These are phyloP conservation scores for Nitzschia sp. DNA, from an alignment of 108 stramenopile genomes.

Conservation along the genomic window DNA sequence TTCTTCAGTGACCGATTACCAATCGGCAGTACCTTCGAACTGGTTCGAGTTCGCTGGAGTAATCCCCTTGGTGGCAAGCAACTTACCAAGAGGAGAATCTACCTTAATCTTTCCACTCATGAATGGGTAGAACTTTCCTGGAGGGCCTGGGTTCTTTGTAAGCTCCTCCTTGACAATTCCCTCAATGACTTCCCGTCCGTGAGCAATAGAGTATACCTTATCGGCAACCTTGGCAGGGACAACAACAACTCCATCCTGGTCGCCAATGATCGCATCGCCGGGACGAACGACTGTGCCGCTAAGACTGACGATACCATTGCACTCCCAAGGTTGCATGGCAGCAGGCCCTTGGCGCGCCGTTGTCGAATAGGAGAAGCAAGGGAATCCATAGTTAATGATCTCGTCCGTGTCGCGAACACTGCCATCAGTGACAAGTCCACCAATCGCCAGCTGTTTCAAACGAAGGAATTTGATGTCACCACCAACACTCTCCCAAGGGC, in stretches of 20 bases:
- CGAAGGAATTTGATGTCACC: constrained; percentile 92
- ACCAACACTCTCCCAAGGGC: constrained; percentile 84
- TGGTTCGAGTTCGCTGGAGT: constrained; percentile 91
- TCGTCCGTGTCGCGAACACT: constrained; percentile 90
- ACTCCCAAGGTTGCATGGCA: constrained; percentile 93
- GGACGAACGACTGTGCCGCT: constrained; percentile 79
- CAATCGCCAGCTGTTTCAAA: constrained; percentile 78
- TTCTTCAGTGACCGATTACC: constrained; percentile 58
- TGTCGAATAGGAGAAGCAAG: constrained; percentile 57
- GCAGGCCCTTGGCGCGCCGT: constrained; percentile 72
- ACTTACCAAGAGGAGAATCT: constrained; percentile 83
- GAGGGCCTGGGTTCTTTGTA: constrained; percentile 87
- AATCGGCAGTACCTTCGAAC: constrained; percentile 88
- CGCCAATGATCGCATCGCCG: constrained; percentile 90
- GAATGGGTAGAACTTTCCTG: constrained; percentile 91
- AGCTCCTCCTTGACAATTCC: constrained; percentile 92
- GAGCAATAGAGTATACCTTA: constrained; percentile 86
- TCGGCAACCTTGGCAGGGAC: constrained; percentile 91
- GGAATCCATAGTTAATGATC: constrained; percentile 91
- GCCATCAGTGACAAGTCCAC: constrained; percentile 90
- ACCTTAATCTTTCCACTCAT: constrained; percentile 91
- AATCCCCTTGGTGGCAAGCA: constrained; percentile 85
- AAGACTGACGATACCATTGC: constrained; percentile 77
- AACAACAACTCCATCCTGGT: constrained; percentile 90
- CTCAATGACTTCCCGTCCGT: constrained; percentile 89